Percentiles rank a stretch among this genome's conserved stretches.
These are phyloP conservation scores for Cordyceps cateniannulata DNA, from an alignment of 2,329 filamentous ascomycete genomes.

Conservation along the genomic window DNA sequence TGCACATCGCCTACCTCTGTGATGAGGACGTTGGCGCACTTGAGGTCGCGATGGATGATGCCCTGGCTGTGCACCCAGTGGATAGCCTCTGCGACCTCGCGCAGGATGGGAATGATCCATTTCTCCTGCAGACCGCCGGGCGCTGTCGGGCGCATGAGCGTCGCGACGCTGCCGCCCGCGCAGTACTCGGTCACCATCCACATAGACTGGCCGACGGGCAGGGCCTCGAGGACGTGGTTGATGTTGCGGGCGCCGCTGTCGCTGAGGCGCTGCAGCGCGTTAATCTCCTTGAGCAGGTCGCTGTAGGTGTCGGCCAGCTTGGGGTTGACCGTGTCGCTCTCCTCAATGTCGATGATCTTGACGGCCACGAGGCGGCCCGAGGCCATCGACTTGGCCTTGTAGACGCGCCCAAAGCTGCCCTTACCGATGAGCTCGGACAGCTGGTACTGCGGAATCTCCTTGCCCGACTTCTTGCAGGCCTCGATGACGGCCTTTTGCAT, in stretches of 20 bases:
- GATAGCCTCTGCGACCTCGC: slow-evolving; percentile 60
- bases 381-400: slow-evolving; percentile 50
- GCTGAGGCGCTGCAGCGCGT: slow-evolving; percentile 63
- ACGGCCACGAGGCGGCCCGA: slow-evolving; percentile 58
- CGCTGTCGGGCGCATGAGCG: slow-evolving; percentile 60
- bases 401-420: slow-evolving; percentile 67
- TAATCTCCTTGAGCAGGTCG: slow-evolving; percentile 63
- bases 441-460: slow-evolving; percentile 58
- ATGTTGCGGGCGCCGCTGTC: slow-evolving; percentile 72
- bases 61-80: slow-evolving; percentile 62
- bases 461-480: slow-evolving; percentile 51
- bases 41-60: slow-evolving; percentile 66
- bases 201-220: slow-evolving; percentile 70
- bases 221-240: slow-evolving; percentile 73
- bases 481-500: slow-evolving; percentile 61
- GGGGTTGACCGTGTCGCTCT: slow-evolving; percentile 61
- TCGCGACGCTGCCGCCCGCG: slow-evolving; percentile 75
- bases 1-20: slow-evolving; percentile 72
- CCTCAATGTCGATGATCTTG: slow-evolving; percentile 81
- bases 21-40: slow-evolving; percentile 74
- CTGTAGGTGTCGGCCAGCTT: slow-evolving; percentile 61
- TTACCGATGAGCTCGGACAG: slow-evolving; percentile 69
- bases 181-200: slow-evolving; percentile 89
- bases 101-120: slow-evolving; percentile 61
- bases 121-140: slow-evolving; percentile 62